These are phyloP conservation scores for Orbilia oligospora DNA, from an alignment of 2,329 filamentous ascomycete species.

Conservation along the genomic window DNA sequence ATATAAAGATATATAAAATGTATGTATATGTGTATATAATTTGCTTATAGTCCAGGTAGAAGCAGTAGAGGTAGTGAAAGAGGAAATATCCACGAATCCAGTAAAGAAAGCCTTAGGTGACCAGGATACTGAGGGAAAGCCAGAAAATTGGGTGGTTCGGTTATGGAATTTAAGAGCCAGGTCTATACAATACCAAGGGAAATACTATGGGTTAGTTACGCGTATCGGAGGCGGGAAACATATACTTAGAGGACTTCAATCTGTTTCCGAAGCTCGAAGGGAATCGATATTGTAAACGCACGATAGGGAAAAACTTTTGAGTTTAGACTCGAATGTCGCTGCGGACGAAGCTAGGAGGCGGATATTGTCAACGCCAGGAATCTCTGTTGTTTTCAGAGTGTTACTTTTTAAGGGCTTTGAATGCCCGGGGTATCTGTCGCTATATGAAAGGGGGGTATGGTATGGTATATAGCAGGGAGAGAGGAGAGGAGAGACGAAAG, in stretches of 20 bases:
- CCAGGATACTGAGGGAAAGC: slow-evolving; percentile 27
- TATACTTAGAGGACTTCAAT: slow-evolving; percentile 48
- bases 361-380: slow-evolving; percentile 33
- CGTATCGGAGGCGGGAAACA: slow-evolving; percentile 39
- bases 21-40: not conserved
- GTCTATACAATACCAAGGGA: slow-evolving; percentile 43
- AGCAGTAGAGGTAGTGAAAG: too few species aligned
- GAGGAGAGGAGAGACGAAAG: slow-evolving; percentile 8
- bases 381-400: slow-evolving; percentile 19
- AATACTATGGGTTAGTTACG: slow-evolving; percentile 53
- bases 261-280: slow-evolving; percentile 57
- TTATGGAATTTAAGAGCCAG: slow-evolving; percentile 20
- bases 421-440: slow-evolving; percentile 46
- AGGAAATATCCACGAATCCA: slow-evolving; percentile 15
- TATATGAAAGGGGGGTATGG: slow-evolving; percentile 38
- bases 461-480: slow-evolving; percentile 3
- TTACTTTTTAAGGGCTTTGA: slow-evolving; percentile 12
- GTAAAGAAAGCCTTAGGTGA: slow-evolving; percentile 31
- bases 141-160: slow-evolving; percentile 19
- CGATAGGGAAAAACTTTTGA: slow-evolving; percentile 48
- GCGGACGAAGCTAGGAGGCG: slow-evolving; percentile 25
- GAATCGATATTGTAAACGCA: slow-evolving; percentile 61
- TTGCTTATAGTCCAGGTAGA: slow-evolving; percentile 23
- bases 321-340: slow-evolving; percentile 41
- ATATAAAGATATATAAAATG: slow-evolving; percentile 8